These are phyloP conservation scores for Kluyveromyces marxianus DNA, from an alignment of 1,139 yeast genomes.

Conservation along the genomic window DNA sequence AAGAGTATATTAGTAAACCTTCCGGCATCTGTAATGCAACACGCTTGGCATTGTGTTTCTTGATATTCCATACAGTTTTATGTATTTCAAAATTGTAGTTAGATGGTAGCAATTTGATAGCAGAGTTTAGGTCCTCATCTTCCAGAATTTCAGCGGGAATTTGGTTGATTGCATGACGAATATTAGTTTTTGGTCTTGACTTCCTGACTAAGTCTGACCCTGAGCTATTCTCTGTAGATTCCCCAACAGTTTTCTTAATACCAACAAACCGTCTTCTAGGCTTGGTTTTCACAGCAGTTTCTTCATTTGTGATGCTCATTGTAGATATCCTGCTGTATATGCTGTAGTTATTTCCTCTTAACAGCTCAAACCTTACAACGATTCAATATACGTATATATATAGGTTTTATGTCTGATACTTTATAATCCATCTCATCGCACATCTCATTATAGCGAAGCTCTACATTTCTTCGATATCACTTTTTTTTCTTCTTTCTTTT, in stretches of 20 bases:
- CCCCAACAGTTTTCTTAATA: slow-evolving; percentile 20
- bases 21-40: slow-evolving; percentile 98
- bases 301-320: not conserved
- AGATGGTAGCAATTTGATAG: slow-evolving; percentile 72
- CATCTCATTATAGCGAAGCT: no score
- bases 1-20: slow-evolving; percentile 80
- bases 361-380: no score
- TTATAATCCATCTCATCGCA: no score
- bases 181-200: slow-evolving; percentile 26
- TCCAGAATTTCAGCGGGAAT: slow-evolving; percentile 83
- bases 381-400: no score
- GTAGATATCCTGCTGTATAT: not conserved
- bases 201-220: slow-evolving; percentile 26
- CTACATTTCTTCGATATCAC: no score
- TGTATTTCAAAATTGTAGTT: slow-evolving; percentile 95
- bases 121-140: slow-evolving; percentile 72
- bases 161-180: slow-evolving; percentile 65
- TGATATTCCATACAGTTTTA: slow-evolving; percentile 89
- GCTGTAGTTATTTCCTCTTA: no score
- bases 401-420: no score
- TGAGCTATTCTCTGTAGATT: not conserved
- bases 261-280: slow-evolving; percentile 43
- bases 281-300: slow-evolving; percentile 15
- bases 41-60: slow-evolving; percentile 59
- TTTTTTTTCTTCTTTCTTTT: no score